Base-by-base conservation (phyloP, 2,329 filamentous ascomycete species). In the Trichoderma arundinaceum region DNA sequence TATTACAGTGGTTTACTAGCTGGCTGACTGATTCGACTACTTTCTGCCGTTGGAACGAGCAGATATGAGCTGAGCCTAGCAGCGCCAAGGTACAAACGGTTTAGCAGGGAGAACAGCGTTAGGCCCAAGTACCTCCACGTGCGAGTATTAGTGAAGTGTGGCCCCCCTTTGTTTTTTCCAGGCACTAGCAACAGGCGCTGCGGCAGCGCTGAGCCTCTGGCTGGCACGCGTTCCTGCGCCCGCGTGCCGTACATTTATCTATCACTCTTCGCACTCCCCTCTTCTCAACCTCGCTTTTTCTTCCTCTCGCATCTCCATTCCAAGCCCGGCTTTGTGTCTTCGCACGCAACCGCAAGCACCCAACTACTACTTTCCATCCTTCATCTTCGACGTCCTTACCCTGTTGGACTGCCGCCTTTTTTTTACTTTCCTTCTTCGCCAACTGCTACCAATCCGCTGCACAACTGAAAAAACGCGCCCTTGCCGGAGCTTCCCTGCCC, bases 181-280 rank as follows among this genome's bases (percentile, higher is more conserved):
- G 49, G 39, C 60, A 35, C 48, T 63, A 46, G 39, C n/a, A 49
- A 53, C 59, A 28, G 22, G 22, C 22, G 22, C 52, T 33, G 44
- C 54, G 10, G 44, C 61, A 48, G 51, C 43, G 61, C 51, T 41
- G 51, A 49, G 52, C 46, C 60, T 66, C 41, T 59, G 35, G 43
- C 57, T 19, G 64, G 58, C 64, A 57, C 64, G 64, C 64, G 64
- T 66, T 65, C 64, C 59, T 66, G 41, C 59, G 52, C 65, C 48
- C 53, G 54, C 53, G 62, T 39, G 41, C 49, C 51, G 22, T 28
- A 13, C 22, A 64, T 64, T 57, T 64, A 58, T 58, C 52, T 43
- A 19, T 44, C 44, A 15, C 65, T 53, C 32, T 59, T 53, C 32
- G 28, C 51, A 38, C 52, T 64, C 60, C 65, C 48, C 59, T 58